These are phyloP conservation scores for Lasiodiplodia hormozganensis DNA, from an alignment of 2,329 filamentous ascomycete genomes.

Conservation along the genomic window DNA sequence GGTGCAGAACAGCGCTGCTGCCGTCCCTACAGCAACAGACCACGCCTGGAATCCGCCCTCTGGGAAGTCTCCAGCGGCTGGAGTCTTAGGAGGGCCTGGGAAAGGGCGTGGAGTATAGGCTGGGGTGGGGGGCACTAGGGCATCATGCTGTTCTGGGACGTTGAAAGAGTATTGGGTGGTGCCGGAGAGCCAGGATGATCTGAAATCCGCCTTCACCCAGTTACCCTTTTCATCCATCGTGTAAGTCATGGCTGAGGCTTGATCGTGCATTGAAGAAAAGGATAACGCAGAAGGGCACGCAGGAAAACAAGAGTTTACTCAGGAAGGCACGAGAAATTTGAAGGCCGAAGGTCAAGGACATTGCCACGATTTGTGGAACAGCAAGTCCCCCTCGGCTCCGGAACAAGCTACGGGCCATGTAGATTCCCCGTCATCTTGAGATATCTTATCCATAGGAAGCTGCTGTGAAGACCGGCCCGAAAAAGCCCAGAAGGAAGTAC, in stretches of 20 bases:
- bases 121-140: background rate
- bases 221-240: background rate
- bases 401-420: background rate
- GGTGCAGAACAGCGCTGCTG: conserved; percentile 5
- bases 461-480: no score
- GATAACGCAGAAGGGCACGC: background rate
- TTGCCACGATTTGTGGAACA: background rate
- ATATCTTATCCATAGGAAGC: background rate
- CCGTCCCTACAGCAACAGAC: conserved; percentile 7
- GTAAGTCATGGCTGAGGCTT: background rate
- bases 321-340: background rate
- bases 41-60: conserved; percentile 11
- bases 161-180: background rate
- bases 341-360: background rate
- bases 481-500: no score
- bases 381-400: background rate
- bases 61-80: background rate
- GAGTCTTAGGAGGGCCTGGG: background rate
- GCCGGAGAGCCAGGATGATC: background rate
- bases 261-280: background rate
- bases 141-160: background rate
- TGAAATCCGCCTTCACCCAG: background rate
- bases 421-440: background rate
- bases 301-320: background rate
- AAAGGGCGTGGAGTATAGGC: background rate